Percentiles rank a stretch among this genome's conserved stretches.
Conservation (phyloP, 164 flowering plant species). For the Stephania cephalantha region DNA sequence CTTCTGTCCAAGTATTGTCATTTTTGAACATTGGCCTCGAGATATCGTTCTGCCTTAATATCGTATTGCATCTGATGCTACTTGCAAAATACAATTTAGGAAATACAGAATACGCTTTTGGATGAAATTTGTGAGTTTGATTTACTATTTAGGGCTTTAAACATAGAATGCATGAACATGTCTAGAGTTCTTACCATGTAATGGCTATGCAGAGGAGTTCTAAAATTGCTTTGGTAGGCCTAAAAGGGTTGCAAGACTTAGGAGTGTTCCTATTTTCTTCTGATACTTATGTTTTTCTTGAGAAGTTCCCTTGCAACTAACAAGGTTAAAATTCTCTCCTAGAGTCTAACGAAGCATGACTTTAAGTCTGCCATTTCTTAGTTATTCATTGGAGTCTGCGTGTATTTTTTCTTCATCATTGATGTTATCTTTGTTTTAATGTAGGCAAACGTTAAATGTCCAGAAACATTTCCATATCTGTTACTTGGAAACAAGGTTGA, state of each 20-base stretch:
- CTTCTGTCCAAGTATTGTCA: not conserved
- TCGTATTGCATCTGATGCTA: not conserved
- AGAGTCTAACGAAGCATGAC: not conserved
- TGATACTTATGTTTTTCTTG: not conserved
- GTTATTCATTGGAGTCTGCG: not conserved
- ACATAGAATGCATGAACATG: not conserved
- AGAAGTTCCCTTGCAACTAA: not conserved
- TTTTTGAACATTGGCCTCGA: not conserved
- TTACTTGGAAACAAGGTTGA: constrained; percentile 89
- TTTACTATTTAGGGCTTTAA: not conserved
- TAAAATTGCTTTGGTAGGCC: not conserved
- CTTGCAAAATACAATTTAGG: not conserved
- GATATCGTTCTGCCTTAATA: not conserved
- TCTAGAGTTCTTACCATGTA: not conserved
- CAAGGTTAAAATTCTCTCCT: not conserved
- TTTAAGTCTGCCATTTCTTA: not conserved
- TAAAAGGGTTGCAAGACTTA: not conserved
- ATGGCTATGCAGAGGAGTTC: not conserved
- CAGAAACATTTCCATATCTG: constrained; percentile 75
- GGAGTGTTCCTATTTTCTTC: not conserved
- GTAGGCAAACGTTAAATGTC: constrained; percentile 73
- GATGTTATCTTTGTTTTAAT: constrained; percentile 2
- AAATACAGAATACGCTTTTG: not conserved
- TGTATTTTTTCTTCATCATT: not conserved
- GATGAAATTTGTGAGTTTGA: not conserved